Base-by-base conservation (phyloP, 2,329 filamentous ascomycete genomes). In the Sclerotinia sclerotiorum region DNA sequence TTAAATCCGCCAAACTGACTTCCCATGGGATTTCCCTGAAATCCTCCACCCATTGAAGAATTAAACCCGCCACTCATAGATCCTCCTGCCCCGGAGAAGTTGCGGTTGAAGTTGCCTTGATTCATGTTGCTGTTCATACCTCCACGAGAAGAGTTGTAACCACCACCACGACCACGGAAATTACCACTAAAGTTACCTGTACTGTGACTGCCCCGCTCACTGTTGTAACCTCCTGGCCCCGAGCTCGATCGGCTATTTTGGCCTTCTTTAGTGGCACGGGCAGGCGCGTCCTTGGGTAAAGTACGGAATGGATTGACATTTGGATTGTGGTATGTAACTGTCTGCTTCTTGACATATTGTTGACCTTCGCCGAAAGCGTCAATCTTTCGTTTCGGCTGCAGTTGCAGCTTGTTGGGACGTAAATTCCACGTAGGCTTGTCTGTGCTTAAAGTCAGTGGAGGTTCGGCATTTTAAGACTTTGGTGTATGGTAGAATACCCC, bases 231-330 rank as follows among this genome's bases (percentile, higher is more conserved):
- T 57, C 83, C 81, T 11, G 64, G 27, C 49, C 58, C 58, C 60
- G 83, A 77, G 44, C 81, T 78, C 68, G 82, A 78, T 42, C 87
- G 84, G 65, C 87, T 87, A 69, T 87, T 72, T 83, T 75, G 74
- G 55, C 83, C 81, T 55, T 89, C 87, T 76, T 92, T 89, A 49
- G 84, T 89, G 69, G 83, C 84, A 39, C 91, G 87, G 74, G 86
- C 85, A 0, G 92, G 93, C 0, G 90, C 90, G 77, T 97, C 94
- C 81, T 97, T 97, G 24, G 93, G 94, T 5, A 96, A 82, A 0
- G 93, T 97, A 72, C 91, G 90, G 85, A 97, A 98, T 0, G 94
- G 93, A 78, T 98, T 98, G 73, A 86, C 84, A 60, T 87, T 85
- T 0, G 93, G 88, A 72, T 87, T 90, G 65, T 91, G 90, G 81